Evolutionary conservation across 305 asterid genomes (phyloP).

Genomic region (Fraxinus albicans): DNA sequence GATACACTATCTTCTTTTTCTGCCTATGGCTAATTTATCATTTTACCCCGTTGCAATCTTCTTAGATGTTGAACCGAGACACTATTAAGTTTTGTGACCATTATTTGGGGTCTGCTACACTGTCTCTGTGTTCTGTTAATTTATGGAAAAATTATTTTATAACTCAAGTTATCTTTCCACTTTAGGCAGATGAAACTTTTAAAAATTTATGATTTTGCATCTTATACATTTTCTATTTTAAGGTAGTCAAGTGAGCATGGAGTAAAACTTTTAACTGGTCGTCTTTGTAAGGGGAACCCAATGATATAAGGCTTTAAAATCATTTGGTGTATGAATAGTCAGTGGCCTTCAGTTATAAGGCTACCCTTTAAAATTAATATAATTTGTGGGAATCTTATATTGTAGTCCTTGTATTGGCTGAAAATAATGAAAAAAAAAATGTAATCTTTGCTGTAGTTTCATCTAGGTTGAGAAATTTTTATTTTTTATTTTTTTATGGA

Average conservation of each 20-base stretch:
- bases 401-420: neutral
- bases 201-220: neutral
- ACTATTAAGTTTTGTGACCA: neutral
- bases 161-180: neutral
- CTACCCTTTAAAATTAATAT: neutral
- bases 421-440: neutral
- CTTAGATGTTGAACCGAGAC: constrained; percentile 14
- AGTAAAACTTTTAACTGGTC: neutral
- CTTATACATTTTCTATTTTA: neutral
- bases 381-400: neutral
- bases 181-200: neutral
- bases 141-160: neutral
- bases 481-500: neutral
- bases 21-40: neutral
- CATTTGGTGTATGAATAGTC: neutral
- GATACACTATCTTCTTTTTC: neutral
- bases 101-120: neutral
- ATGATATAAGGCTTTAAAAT: neutral
- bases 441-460: neutral
- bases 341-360: constrained; percentile 6
- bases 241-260: neutral
- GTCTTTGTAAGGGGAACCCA: neutral
- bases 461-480: constrained; percentile 1
- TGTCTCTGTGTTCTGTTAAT: neutral
- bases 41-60: neutral